phyloP scores from a whole-genome alignment of 345 rosid genomes.

The Gossypium anomalum region DNA sequence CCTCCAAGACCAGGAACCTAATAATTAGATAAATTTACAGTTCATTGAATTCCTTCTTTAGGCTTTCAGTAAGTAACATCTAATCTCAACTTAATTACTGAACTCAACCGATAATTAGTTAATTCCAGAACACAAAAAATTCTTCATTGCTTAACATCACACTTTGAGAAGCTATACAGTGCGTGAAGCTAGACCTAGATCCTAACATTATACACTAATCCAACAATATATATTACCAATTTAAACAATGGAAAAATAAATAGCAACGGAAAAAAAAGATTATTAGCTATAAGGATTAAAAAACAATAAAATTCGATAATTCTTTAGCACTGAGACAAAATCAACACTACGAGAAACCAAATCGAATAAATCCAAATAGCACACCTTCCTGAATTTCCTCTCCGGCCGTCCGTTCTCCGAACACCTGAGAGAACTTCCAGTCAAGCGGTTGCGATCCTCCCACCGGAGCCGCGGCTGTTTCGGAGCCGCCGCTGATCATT shows the following conservation, averaged over 20 bases:
- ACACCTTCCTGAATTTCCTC: constrained; percentile 88
- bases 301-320: background rate
- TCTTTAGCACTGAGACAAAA: background rate
- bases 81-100: background rate
- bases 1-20: background rate
- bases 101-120: background rate
- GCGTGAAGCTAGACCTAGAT: background rate
- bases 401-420: constrained; percentile 85
- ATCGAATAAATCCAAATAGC: constrained; percentile 9
- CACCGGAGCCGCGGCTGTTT: constrained; percentile 38
- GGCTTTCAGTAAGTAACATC: background rate
- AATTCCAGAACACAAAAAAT: too few species aligned
- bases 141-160: background rate
- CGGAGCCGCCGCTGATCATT: constrained; percentile 49
- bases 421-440: constrained; percentile 93
- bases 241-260: constrained; percentile 1
- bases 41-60: background rate
- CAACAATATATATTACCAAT: background rate
- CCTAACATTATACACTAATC: background rate
- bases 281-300: too few species aligned
- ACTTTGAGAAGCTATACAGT: background rate
- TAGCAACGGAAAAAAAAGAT: background rate
- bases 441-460: constrained; percentile 59
- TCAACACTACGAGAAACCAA: constrained; percentile 15
- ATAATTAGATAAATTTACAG: background rate